Base-by-base conservation (phyloP, 1,139 yeast species). In the Debaryomyces nepalensis region DNA sequence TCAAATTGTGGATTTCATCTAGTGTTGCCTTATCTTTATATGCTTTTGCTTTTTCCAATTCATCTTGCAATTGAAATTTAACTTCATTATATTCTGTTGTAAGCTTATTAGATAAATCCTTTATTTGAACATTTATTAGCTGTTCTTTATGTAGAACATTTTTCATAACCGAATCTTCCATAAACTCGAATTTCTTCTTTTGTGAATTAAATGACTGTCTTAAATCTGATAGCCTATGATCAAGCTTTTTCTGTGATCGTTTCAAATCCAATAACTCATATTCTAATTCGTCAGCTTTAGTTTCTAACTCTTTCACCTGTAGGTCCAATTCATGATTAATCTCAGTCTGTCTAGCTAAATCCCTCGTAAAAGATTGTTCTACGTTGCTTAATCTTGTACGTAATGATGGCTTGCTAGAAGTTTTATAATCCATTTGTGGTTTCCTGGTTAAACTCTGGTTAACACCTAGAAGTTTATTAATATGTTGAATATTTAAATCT, bases 41-140 rank as follows among this genome's bases (percentile, higher is more conserved):
- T 2, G 48, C 44, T 36, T 50, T 48, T 2, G 69, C 71, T 1
- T 49, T 46, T 19, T 57, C 52, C 7, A 70, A 46, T 44, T 71
- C 72, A 35, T 63, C 54, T 26, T 58, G 53, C 42, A 72, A 51
- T 40, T 67, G 64, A 45, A 60, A 65, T 37, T 61, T 62, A 26
- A 66, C 47, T 31, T 68, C 70, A 20, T 64, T 63, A 45, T 54
- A 63, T 37, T 68, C 64, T 19, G 55, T 53, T 10, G 54, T 51
- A 12, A 66, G 52, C 27, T 61, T 55, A 16, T 57, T 57, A n/a
- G 53, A 37, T 27, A 54, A 47, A 33, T 63, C 64, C 26, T 55
- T 47, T 7, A 67, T 47, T 33, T 59, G 55, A 8, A 58, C 48
- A 26, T 64, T 54, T 12, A 62, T 51, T 26, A 59, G 44, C 29